Evolutionary conservation across 345 rosid genomes (phyloP).

Genomic region (Hypericum perforatum): DNA sequence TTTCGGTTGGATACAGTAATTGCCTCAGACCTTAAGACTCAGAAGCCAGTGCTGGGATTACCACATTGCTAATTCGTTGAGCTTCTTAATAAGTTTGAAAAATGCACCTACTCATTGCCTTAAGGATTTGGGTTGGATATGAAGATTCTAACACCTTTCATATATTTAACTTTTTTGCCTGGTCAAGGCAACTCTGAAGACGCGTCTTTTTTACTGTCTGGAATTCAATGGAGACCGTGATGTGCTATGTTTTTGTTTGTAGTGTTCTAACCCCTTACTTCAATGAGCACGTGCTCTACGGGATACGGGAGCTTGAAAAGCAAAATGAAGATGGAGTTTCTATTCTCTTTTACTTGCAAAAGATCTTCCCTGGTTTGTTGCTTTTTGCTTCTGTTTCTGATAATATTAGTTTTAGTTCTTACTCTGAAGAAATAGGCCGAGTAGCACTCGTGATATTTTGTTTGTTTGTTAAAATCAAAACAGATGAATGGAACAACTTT

Average conservation of each 20-base stretch:
- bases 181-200: not conserved
- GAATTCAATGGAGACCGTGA: not conserved
- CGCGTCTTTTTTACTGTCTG: not conserved
- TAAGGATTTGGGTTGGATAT: too few species aligned
- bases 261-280: slow-evolving; percentile 7
- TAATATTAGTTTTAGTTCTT: not conserved
- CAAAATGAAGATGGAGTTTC: slow-evolving; percentile 9
- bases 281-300: slow-evolving; percentile 2
- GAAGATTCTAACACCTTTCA: too few species aligned
- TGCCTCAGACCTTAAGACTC: too few species aligned
- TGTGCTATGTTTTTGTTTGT: not conserved
- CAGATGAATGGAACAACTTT: slow-evolving; percentile 11
- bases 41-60: too few species aligned
- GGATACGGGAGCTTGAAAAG: slow-evolving; percentile 4
- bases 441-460: not conserved
- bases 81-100: too few species aligned
- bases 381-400: too few species aligned
- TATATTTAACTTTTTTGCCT: not conserved
- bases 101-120: too few species aligned
- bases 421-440: not conserved
- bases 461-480: not conserved
- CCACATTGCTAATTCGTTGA: too few species aligned
- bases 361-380: slow-evolving; percentile 5
- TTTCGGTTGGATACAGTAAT: too few species aligned
- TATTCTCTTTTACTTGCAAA: slow-evolving; percentile 7